A percentile compares a stretch with the other conserved stretches of the same genome.
Evolutionary conservation across 805 yeast genomes (phyloP).

Genomic region (Tetrapisispora iriomotensis): DNA sequence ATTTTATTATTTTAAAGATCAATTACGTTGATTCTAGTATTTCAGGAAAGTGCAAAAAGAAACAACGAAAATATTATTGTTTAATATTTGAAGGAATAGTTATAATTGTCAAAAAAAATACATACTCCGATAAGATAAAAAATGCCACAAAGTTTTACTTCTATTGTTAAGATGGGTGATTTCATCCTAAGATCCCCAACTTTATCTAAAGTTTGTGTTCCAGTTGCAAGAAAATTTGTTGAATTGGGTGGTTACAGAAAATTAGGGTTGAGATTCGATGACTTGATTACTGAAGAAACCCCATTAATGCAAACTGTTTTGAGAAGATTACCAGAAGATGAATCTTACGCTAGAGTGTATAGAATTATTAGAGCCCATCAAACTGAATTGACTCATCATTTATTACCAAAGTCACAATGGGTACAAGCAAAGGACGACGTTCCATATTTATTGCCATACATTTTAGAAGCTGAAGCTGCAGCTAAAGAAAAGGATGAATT

Average conservation of each 20-base stretch:
- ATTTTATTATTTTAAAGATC: no score
- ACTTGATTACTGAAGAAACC: constrained; percentile 78
- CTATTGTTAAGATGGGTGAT: constrained; percentile 66
- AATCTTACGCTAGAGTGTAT: constrained; percentile 82
- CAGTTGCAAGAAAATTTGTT: constrained; percentile 67
- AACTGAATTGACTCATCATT: constrained; percentile 69
- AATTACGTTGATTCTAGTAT: no score
- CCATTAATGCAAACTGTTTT: constrained; percentile 81
- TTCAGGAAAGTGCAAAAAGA: no score
- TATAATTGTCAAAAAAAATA: no score
- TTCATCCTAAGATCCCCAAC: constrained; percentile 72
- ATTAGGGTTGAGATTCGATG: constrained; percentile 87
- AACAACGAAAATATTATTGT: no score
- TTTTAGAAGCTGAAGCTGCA: constrained; percentile 92
- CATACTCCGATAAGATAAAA: not conserved
- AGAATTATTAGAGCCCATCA: constrained; percentile 91
- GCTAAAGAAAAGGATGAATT: constrained; percentile 78
- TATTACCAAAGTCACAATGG: constrained; percentile 73
- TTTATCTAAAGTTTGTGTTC: constrained; percentile 65
- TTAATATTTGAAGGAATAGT: no score
- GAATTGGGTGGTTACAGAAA: constrained; percentile 86
- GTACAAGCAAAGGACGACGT: constrained; percentile 70
- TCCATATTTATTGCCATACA: constrained; percentile 77
- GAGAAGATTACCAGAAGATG: constrained; percentile 74
- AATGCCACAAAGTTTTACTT: constrained; percentile 44